Conservation (phyloP, 768 basidiomycete genomes). For the Lanmaoa rubissima region DNA sequence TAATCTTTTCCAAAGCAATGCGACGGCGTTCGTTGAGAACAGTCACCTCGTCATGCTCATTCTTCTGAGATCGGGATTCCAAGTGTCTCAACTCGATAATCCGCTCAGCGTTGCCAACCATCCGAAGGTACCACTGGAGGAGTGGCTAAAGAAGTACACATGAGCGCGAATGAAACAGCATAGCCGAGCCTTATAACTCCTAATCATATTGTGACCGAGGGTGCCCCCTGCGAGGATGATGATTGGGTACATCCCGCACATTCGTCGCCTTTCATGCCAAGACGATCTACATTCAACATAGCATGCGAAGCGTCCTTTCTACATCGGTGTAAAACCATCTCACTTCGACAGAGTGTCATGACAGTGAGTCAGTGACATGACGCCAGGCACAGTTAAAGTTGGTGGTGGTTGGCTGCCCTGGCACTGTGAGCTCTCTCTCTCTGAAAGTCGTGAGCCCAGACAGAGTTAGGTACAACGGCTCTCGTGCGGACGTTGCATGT, state of each 20-base stretch:
- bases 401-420: background rate
- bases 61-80: background rate
- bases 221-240: constrained; percentile 1
- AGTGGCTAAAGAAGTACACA: background rate
- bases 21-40: constrained; percentile 67
- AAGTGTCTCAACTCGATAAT: background rate
- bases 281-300: background rate
- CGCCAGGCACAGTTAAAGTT: constrained; percentile 5
- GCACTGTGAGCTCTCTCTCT: background rate
- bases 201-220: constrained; percentile 2
- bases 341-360: background rate
- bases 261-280: constrained; percentile 18
- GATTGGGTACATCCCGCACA: constrained; percentile 23
- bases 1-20: constrained; percentile 77
- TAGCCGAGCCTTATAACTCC: constrained; percentile 13
- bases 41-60: constrained; percentile 1
- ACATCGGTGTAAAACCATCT: background rate
- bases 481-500: background rate
- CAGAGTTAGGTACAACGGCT: background rate
- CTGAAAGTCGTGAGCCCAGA: background rate
- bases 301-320: background rate
- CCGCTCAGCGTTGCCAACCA: constrained; percentile 7
- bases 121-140: constrained; percentile 8
- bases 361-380: background rate
- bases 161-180: background rate